These are phyloP conservation scores for Fusarium begoniae DNA, from an alignment of 2,329 filamentous ascomycete species.

Conservation along the genomic window DNA sequence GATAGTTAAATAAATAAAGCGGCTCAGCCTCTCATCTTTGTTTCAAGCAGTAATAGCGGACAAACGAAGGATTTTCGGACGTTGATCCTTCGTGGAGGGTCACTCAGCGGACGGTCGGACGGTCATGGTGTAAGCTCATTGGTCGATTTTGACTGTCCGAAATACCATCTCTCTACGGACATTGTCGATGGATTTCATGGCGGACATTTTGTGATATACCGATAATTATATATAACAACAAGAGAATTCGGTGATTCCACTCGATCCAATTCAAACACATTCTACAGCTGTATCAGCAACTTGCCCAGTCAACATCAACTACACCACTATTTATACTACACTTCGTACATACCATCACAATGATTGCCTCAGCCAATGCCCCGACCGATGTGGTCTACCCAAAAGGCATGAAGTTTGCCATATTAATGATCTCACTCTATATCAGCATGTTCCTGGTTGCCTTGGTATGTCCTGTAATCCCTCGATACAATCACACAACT, in stretches of 20 bases:
- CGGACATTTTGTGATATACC: neutral
- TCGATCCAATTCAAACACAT: neutral
- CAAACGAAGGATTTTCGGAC: neutral
- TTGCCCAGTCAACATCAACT: neutral
- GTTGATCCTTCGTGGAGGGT: neutral
- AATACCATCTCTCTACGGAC: neutral
- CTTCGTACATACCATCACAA: neutral
- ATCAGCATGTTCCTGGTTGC: conserved; percentile 13
- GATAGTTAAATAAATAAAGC: neutral
- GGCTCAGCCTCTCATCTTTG: neutral
- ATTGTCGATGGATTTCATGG: neutral
- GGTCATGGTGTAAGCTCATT: conserved; percentile 29
- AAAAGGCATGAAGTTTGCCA: neutral
- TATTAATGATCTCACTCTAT: conserved; percentile 10
- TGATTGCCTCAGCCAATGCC: neutral
- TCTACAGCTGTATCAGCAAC: neutral
- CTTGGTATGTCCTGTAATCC: neutral
- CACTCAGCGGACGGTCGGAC: conserved; percentile 2
- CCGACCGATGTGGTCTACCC: neutral
- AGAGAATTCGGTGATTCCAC: neutral
- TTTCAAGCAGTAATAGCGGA: neutral
- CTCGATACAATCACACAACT: neutral
- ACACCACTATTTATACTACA: neutral
- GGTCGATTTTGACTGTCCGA: neutral
- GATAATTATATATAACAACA: neutral